Evolutionary conservation across 2,329 filamentous ascomycete species (phyloP).

Genomic region (Beauveria sp.): DNA sequence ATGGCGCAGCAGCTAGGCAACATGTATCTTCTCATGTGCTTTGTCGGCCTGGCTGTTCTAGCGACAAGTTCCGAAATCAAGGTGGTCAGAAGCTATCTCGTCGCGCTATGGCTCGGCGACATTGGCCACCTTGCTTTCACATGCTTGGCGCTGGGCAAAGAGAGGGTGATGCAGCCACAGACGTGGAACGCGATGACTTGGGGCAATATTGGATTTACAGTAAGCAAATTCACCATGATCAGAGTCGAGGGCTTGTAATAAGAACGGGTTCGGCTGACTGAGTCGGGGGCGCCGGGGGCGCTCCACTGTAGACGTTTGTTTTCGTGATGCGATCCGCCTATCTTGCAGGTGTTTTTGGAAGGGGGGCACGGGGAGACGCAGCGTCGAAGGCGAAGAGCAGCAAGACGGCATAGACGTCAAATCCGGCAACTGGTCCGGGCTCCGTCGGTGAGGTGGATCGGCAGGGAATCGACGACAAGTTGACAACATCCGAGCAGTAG

Average conservation of each 20-base stretch:
- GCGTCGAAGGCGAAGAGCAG: conserved; percentile 12
- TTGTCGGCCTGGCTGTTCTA: conserved; percentile 57
- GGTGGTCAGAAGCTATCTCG: conserved; percentile 59
- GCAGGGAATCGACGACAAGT: neutral
- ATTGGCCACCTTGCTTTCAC: conserved; percentile 60
- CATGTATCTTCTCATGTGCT: conserved; percentile 56
- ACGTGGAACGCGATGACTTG: conserved; percentile 65
- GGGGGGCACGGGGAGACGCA: conserved; percentile 22
- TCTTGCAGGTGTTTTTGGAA: conserved; percentile 52
- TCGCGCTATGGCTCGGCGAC: conserved; percentile 58
- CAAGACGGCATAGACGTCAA: conserved; percentile 19
- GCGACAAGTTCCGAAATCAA: conserved; percentile 56
- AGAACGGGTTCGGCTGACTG: conserved; percentile 3
- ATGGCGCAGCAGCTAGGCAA: conserved; percentile 63
- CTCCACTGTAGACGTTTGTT: conserved; percentile 37
- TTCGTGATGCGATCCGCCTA: conserved; percentile 50
- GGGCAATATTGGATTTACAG: conserved; percentile 63
- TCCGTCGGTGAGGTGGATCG: neutral
- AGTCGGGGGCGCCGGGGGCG: neutral
- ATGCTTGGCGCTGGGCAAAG: conserved; percentile 48
- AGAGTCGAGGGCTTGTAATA: neutral
- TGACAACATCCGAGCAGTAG: neutral
- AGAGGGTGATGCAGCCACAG: conserved; percentile 42
- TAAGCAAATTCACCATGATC: conserved; percentile 26
- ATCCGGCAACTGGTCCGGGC: conserved; percentile 10